Evolutionary conservation across 345 rosid species (phyloP), one percentile per base, ranked within the genome.

Genomic region (Salix caprea): DNA sequence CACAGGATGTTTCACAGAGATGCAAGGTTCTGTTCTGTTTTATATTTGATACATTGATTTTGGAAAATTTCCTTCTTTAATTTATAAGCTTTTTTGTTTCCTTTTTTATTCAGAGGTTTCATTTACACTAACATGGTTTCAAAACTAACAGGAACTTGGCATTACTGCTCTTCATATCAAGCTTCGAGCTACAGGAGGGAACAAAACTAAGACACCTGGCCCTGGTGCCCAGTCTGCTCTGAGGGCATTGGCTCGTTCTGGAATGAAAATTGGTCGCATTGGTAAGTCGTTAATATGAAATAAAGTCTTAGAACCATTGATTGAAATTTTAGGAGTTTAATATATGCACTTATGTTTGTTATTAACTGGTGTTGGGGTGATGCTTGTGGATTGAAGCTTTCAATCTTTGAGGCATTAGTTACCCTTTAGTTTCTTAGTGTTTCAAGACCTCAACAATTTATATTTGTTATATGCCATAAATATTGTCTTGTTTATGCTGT

Each of bases 221-320:
- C 94, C 97, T 5, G 97, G 94, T 85, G 97, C 97, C 4, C 97
- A 92, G 82, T 90, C 97, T 15, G 94, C 98, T 28, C 93, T 94
- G 13, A 84, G 98, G 84, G 97, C 98, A 4, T 95, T 93, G 82
- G 97, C 98, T 71, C 98, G 98, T 81, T 90, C 98, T 11, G 96
- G 98, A 82, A 92, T 92, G 97, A 92, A 86, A 78, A 94, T 94
- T 62, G 97, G 98, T 66, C 98, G 98, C 50, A 94, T 94, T 32
- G 98, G 98, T 90, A 82, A 75, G 68, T 16, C 2, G 46, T 52
- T 24, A 6, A 70, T n/a, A 14, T 2, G 15, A 42, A 11, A 23
- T 68, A 4, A 12, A 37, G 26, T 37, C n/a, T 24, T 68, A 9
- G 24, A 56, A 9, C 13, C 4, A 10, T 52, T 18, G 58, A 52